Conservation (phyloP, 2,329 filamentous ascomycete species). For the Dothiorella sarmentorum region DNA sequence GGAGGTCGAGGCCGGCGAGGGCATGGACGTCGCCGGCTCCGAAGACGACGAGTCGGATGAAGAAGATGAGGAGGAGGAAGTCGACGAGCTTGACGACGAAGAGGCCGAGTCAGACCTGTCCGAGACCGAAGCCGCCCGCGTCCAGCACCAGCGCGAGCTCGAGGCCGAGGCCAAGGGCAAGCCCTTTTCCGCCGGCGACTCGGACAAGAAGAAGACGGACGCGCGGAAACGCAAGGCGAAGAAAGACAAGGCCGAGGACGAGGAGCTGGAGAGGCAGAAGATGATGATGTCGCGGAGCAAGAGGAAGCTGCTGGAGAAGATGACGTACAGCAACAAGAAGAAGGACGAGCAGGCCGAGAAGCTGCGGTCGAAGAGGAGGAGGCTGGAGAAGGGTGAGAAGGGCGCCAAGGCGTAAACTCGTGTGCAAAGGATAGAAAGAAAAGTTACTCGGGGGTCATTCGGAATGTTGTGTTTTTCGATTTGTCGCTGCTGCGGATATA, state of each 20-base stretch:
- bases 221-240: constrained; percentile 65
- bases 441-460: too few relatives aligned
- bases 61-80: constrained; percentile 47
- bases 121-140: constrained; percentile 58
- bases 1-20: constrained; percentile 47
- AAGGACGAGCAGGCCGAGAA: constrained; percentile 86
- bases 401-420: background rate
- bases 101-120: constrained; percentile 46
- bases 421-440: background rate
- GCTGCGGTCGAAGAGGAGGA: constrained; percentile 84
- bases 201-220: constrained; percentile 58
- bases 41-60: constrained; percentile 45
- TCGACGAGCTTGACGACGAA: constrained; percentile 46
- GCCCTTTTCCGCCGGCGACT: constrained; percentile 38
- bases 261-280: constrained; percentile 89
- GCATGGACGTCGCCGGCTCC: constrained; percentile 42
- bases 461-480: too few relatives aligned
- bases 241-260: constrained; percentile 64
- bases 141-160: constrained; percentile 81
- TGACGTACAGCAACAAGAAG: constrained; percentile 93
- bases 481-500: too few relatives aligned
- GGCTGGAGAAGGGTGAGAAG: constrained; percentile 62
- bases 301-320: constrained; percentile 95
- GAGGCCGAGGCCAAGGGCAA: constrained; percentile 83
- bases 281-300: constrained; percentile 99